Percentiles rank a stretch among this genome's conserved stretches.
Conservation (phyloP, 768 basidiomycete genomes). For the Auricularia sp. region DNA sequence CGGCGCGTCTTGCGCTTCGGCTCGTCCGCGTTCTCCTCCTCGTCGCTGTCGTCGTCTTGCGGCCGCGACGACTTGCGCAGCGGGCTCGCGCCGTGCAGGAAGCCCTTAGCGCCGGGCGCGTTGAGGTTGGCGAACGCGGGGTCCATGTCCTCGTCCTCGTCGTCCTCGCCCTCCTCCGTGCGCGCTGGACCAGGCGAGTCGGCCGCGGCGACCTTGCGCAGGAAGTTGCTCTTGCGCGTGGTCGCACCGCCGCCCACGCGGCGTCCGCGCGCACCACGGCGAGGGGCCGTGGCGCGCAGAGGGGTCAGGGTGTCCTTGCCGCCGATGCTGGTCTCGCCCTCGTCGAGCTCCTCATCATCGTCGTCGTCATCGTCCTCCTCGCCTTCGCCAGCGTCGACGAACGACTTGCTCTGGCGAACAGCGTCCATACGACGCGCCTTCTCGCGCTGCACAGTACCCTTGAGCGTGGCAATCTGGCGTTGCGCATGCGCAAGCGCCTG, state of each 20-base stretch:
- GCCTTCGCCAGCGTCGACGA: conserved; percentile 27
- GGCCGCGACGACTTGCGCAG: conserved; percentile 48
- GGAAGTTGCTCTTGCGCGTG: conserved; percentile 1
- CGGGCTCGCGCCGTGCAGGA: conserved; percentile 45
- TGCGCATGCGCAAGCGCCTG: conserved; percentile 80
- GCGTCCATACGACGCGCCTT: conserved; percentile 71
- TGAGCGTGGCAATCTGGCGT: conserved; percentile 73
- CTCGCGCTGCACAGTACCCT: conserved; percentile 69
- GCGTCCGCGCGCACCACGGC: background rate
- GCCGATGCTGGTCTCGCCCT: conserved; percentile 15
- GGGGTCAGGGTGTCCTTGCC: background rate
- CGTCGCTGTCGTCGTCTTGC: conserved; percentile 13
- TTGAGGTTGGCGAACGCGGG: conserved; percentile 73
- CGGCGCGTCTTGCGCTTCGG: conserved; percentile 29
- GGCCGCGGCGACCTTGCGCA: conserved; percentile 27
- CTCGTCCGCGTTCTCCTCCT: conserved; percentile 1
- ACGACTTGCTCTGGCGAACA: conserved; percentile 40
- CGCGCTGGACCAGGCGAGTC: conserved; percentile 12
- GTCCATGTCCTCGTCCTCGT: conserved; percentile 44
- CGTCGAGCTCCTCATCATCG: conserved; percentile 38
- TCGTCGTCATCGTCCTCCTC: conserved; percentile 34
- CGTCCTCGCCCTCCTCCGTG: conserved; percentile 1
- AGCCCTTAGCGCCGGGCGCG: conserved; percentile 34
- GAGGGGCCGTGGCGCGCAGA: background rate
- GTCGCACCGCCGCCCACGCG: background rate